These are phyloP conservation scores for Fistulinella staudtii DNA, from an alignment of 1,284 basidiomycete species.

Conservation along the genomic window DNA sequence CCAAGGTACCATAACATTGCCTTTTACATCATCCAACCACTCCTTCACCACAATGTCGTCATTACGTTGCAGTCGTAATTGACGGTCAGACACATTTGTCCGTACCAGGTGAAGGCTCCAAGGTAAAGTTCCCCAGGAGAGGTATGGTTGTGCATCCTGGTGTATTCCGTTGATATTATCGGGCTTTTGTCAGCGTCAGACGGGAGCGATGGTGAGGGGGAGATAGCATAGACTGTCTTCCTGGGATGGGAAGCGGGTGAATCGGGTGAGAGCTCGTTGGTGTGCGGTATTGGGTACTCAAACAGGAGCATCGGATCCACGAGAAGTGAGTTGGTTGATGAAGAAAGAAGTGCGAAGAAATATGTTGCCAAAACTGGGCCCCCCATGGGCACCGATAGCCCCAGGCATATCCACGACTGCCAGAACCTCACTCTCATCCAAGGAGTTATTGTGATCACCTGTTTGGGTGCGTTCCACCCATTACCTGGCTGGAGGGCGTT, in stretches of 20 bases:
- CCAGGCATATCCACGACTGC: constrained; percentile 6
- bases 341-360: neutral
- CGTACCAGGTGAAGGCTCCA: too few relatives aligned
- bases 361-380: constrained; percentile 17
- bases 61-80: too few relatives aligned
- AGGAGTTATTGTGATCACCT: neutral
- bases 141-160: too few relatives aligned
- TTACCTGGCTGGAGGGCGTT: constrained; percentile 16
- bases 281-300: neutral
- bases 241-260: neutral
- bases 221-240: neutral
- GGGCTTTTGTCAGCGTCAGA: too few relatives aligned
- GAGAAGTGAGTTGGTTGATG: neutral
- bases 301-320: neutral
- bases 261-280: neutral
- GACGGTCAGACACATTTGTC: too few relatives aligned
- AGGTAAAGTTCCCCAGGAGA: too few relatives aligned
- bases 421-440: neutral
- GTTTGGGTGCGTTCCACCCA: constrained; percentile 8
- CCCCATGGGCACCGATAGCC: constrained; percentile 9
- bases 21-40: too few relatives aligned
- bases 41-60: too few relatives aligned
- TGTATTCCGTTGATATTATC: too few relatives aligned
- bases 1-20: too few relatives aligned
- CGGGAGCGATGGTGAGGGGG: neutral